Evolutionary conservation across 202 grass and related monocot species (phyloP), one percentile per base, ranked within the genome.

Genomic region (Hordeum pubiflorum): DNA sequence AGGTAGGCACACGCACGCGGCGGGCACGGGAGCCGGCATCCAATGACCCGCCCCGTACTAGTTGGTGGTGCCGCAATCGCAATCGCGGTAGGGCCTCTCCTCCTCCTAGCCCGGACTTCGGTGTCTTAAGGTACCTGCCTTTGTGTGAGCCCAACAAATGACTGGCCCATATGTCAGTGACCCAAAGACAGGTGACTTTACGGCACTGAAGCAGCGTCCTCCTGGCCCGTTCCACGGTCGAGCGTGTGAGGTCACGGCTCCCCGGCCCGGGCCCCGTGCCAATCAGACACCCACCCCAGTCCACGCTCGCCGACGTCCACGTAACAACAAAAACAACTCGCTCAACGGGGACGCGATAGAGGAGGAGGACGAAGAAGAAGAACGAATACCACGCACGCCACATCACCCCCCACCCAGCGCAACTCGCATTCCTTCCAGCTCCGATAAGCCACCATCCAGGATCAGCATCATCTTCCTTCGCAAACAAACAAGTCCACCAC

Each of bases 301-400:
- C 56, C 31, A 1, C 64, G 21, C 64, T 36, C 5, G 36, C n/a
- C 81, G 69, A 61, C 69, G 69, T 44, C 39, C 81, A 83, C 75
- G 61, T 15, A 61, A 48, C 81, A 75, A 11, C 81, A 75, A n/a
- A n/a, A n/a, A 11, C 80, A 27, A 15, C 39, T 11, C 50, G n/a
- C 50, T 2, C 50, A n/a, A 7, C 34, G 61, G 6, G 57, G 17
- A 74, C n/a, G 18, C 60, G 15, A 32, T 17, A 50, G 43, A 29
- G 29, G 29, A 29, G 4, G 50, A 36, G 0, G 3, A 13, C 0
- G 22, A 31, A 10, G 14, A 9, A 34, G 26, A 6, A 21, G 12
- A 52, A 66, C 54, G 0, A 5, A 13, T 1, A 62, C 9, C 64
- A 22, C 64, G 34, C 64, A 6, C 18, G 18, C 64, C 64, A 68